Base-by-base conservation (phyloP, 345 rosid genomes). In the Salix udensis region DNA sequence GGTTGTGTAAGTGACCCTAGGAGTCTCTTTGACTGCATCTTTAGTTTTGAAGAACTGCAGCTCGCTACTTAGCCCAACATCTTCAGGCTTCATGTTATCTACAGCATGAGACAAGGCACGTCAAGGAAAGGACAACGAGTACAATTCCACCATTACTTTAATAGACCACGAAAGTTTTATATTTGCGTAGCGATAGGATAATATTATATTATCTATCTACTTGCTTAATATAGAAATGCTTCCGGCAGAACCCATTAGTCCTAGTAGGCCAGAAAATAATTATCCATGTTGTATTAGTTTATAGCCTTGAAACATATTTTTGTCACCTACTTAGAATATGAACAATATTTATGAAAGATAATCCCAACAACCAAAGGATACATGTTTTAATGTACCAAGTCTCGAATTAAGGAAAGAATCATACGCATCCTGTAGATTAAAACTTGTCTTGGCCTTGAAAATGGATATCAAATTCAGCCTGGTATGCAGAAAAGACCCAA, bases 51-150 rank as follows among this genome's bases (percentile, higher is more conserved):
- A 87, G 74, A 88, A 83, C 39, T 62, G 84, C 60, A 88, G 77
- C 66, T 81, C 58, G 50, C 78, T 74, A 39, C 87, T 88, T 55
- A 91, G 82, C 65, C 94, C 91, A 61, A 91, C 84, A 71, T 89
- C 92, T 79, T 90, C 90, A 19, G 92, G 90, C 73, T 80, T 78
- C 89, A 91, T 91, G 24, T 81, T 76, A 75, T 91, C 97, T 91
- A 36, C 44, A 52, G 19, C 70, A 52, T 6, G 6, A 28, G 64
- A 44, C 64, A n/a, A 15, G 6, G 18, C 21, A 18, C 37, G 2
- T 61, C 21, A 66, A 44, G 37, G 58, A 66, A 72, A 14, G 21
- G 53, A n/a, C 76, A 48, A 28, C 11, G 0, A 70, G 6, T 23
- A 26, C 24, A 34, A 37, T 28, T n/a, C 62, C n/a, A 46, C 34